Evolutionary conservation across 2,329 filamentous ascomycete genomes (phyloP).

Genomic region (Exutisphaerella laricina): DNA sequence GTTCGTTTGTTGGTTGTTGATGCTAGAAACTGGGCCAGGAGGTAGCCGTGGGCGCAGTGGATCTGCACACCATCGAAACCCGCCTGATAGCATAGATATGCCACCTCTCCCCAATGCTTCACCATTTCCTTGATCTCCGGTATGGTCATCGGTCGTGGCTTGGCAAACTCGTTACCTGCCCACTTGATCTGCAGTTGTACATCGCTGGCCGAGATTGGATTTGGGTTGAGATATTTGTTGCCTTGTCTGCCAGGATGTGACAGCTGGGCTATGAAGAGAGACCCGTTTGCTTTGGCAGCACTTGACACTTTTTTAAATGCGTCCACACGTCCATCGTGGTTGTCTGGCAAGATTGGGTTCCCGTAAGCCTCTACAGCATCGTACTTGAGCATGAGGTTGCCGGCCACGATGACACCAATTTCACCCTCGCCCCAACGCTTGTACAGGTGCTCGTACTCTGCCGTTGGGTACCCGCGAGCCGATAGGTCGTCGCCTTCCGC

Average conservation of each 20-base stretch:
- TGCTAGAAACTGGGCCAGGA: slow-evolving; percentile 39
- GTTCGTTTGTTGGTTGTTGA: slow-evolving; percentile 39
- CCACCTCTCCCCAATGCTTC: slow-evolving; percentile 24
- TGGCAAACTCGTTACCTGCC: slow-evolving; percentile 28
- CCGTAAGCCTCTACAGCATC: slow-evolving; percentile 30
- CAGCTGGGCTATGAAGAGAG: slow-evolving; percentile 28
- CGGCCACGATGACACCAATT: slow-evolving; percentile 29
- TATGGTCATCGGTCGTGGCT: slow-evolving; percentile 25
- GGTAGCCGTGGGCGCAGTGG: slow-evolving; percentile 38
- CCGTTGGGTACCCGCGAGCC: slow-evolving; percentile 25
- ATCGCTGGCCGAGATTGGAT: slow-evolving; percentile 30
- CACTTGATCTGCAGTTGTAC: slow-evolving; percentile 28
- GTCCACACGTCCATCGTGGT: slow-evolving; percentile 24
- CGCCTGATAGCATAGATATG: slow-evolving; percentile 25
- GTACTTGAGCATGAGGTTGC: slow-evolving; percentile 30
- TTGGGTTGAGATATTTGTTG: slow-evolving; percentile 25
- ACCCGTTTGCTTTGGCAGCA: slow-evolving; percentile 24
- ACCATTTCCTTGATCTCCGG: slow-evolving; percentile 29
- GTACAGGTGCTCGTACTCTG: slow-evolving; percentile 27
- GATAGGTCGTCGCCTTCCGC: slow-evolving; percentile 20
- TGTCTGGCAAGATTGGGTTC: slow-evolving; percentile 28
- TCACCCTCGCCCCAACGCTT: slow-evolving; percentile 28
- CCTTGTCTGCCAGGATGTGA: slow-evolving; percentile 31
- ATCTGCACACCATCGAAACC: slow-evolving; percentile 32
- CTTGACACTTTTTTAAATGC: slow-evolving; percentile 23